Evolutionary conservation across 352 stramenopile genomes (phyloP).

Genomic region (Globisporangium cystogenes): DNA sequence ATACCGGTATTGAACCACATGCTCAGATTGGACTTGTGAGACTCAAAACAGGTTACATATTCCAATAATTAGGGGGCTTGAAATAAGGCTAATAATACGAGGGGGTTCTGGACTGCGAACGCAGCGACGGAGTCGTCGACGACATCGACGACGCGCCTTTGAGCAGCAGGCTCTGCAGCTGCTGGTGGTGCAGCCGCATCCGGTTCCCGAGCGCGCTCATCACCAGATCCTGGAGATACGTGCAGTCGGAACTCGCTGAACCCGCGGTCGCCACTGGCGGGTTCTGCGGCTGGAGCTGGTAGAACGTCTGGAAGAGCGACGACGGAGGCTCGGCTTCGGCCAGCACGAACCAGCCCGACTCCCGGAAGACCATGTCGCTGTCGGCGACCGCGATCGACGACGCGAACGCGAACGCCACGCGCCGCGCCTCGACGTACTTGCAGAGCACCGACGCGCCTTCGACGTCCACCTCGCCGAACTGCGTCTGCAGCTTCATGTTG

Average conservation of each 20-base stretch:
- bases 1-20: too few relatives aligned
- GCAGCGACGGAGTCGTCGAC: background rate
- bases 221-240: conserved; percentile 12
- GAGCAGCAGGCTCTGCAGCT: conserved; percentile 9
- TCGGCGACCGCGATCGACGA: conserved; percentile 8
- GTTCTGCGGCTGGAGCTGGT: conserved; percentile 6
- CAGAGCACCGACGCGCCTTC: conserved; percentile 6
- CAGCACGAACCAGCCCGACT: conserved; percentile 10
- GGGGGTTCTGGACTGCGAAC: background rate
- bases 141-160: background rate
- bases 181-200: conserved; percentile 10
- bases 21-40: too few relatives aligned
- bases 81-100: background rate
- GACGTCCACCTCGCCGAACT: conserved; percentile 8
- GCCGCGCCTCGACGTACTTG: background rate
- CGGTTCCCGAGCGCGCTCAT: conserved; percentile 12
- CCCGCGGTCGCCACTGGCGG: background rate
- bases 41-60: background rate
- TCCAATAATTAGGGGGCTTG: background rate
- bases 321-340: background rate
- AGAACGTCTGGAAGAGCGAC: conserved; percentile 14
- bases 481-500: conserved; percentile 3
- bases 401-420: conserved; percentile 7
- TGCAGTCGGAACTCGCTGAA: background rate
- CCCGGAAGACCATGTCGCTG: conserved; percentile 8